Evolutionary conservation across 2,329 filamentous ascomycete species (phyloP).

Genomic region (Alternaria ventricosa): DNA sequence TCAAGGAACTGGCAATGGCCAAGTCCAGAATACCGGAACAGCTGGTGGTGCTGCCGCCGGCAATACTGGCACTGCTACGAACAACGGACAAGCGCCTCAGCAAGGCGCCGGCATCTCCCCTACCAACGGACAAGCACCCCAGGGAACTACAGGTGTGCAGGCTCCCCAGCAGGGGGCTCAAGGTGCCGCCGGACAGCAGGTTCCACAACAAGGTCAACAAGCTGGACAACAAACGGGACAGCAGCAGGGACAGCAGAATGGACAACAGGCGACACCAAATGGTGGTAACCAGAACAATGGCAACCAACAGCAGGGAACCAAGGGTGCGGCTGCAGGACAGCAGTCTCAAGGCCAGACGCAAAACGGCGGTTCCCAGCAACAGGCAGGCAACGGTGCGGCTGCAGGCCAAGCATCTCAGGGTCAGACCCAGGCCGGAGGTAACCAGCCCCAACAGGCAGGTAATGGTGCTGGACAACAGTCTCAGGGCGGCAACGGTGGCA

Average conservation of each 20-base stretch:
- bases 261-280: not conserved
- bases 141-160: not conserved
- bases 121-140: not conserved
- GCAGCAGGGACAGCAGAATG: slow-evolving; percentile 12
- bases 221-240: slow-evolving; percentile 2
- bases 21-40: slow-evolving; percentile 24
- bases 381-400: not conserved
- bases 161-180: slow-evolving; percentile 2
- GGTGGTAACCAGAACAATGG: not conserved
- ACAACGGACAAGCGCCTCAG: not conserved
- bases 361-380: not conserved
- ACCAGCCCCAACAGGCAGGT: not conserved
- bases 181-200: slow-evolving; percentile 4
- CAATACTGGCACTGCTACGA: not conserved
- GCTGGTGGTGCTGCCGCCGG: slow-evolving; percentile 14
- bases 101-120: not conserved
- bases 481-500: not conserved
- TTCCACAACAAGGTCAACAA: slow-evolving; percentile 13
- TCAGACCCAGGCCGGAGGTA: not conserved
- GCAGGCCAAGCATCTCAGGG: not conserved
- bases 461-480: slow-evolving; percentile 4
- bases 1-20: slow-evolving; percentile 38
- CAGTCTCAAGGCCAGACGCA: not conserved
- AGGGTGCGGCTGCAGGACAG: slow-evolving; percentile 1
- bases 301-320: not conserved